These are phyloP conservation scores for Colletotrichum spaethianum DNA, from an alignment of 2,329 filamentous ascomycete species.

Conservation along the genomic window DNA sequence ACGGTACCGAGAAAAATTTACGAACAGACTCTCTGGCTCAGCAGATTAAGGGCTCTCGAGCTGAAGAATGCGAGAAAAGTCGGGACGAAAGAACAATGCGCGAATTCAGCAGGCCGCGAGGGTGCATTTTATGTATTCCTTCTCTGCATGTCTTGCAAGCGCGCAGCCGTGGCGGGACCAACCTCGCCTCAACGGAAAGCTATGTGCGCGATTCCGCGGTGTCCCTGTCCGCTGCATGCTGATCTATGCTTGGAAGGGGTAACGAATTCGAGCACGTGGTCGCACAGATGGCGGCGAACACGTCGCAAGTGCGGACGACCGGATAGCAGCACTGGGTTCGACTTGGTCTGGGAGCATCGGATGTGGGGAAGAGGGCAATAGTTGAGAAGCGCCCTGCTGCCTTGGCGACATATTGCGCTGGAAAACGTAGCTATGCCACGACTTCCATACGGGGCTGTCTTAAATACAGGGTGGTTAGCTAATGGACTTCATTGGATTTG, in stretches of 20 bases:
- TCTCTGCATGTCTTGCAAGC: background rate
- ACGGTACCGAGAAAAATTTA: background rate
- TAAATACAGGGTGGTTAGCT: background rate
- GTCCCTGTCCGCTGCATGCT: background rate
- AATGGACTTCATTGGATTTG: conserved; percentile 1
- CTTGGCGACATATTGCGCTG: background rate
- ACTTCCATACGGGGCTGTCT: conserved; percentile 12
- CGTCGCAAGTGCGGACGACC: background rate
- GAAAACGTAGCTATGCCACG: background rate
- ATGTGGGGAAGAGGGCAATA: conserved; percentile 12
- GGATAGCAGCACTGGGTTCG: background rate
- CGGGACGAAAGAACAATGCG: background rate
- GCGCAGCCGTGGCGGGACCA: background rate
- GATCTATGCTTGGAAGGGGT: background rate
- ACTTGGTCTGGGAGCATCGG: conserved; percentile 5
- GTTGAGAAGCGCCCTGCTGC: background rate
- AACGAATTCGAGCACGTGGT: background rate
- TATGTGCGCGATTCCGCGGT: background rate
- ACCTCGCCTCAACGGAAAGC: background rate
- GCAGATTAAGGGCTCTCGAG: background rate
- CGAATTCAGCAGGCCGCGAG: background rate
- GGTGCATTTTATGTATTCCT: conserved; percentile 13
- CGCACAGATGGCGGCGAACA: conserved; percentile 3
- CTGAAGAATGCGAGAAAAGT: background rate
- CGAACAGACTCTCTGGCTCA: background rate